phyloP scores from a whole-genome alignment of 441 rosid species.

The Rhodomyrtus psidioides region DNA sequence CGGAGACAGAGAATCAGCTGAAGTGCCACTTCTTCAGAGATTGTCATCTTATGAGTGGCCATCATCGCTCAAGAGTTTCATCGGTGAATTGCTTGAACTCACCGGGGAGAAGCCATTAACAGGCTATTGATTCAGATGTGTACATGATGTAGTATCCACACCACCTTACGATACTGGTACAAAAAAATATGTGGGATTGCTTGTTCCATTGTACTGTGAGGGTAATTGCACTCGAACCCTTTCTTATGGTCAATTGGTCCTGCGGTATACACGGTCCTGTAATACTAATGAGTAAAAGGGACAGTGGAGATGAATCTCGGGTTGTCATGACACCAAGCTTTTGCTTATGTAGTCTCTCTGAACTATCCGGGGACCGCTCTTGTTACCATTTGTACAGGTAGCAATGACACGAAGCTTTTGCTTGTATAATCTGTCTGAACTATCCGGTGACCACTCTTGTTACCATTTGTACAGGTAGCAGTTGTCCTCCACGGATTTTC shows the following conservation, averaged over 20 bases:
- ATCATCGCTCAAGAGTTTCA: constrained; percentile 22
- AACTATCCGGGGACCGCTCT: background rate
- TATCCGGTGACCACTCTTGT: background rate
- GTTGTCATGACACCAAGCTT: background rate
- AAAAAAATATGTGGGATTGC: background rate
- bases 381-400: background rate
- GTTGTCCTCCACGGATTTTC: background rate
- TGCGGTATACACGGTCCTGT: background rate
- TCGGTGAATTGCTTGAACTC: constrained; percentile 19
- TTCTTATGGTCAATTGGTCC: background rate
- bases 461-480: background rate
- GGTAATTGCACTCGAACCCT: background rate
- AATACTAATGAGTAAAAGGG: background rate
- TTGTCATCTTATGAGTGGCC: constrained; percentile 23
- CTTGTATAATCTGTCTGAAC: background rate
- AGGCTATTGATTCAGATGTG: background rate
- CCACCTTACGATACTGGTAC: background rate
- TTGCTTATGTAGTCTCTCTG: background rate
- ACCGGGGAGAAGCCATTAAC: background rate
- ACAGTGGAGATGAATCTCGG: background rate
- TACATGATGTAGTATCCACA: background rate
- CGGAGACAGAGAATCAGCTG: constrained; percentile 3
- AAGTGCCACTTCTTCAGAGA: constrained; percentile 13
- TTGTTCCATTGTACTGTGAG: background rate
- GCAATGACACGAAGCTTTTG: background rate